Percentiles rank a stretch among this genome's conserved stretches.
These are phyloP conservation scores for Alternaria brassicae DNA, from an alignment of 2,329 filamentous ascomycete species.

Conservation along the genomic window DNA sequence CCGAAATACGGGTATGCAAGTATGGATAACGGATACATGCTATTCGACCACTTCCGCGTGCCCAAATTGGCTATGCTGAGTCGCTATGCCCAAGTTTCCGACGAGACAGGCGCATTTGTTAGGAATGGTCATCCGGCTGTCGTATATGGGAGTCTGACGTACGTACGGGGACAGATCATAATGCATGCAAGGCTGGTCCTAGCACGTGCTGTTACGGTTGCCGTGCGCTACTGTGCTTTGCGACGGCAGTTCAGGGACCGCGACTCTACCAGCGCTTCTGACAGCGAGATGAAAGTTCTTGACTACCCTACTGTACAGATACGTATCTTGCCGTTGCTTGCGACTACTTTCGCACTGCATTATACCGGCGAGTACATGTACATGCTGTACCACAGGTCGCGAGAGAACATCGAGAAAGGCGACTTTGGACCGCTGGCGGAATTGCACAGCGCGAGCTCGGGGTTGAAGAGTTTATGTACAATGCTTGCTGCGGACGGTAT, in stretches of 20 bases:
- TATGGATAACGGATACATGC: conserved; percentile 63
- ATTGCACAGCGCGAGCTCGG: conserved; percentile 62
- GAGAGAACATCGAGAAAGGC: conserved; percentile 58
- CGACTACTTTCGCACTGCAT: conserved; percentile 60
- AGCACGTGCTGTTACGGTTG: conserved; percentile 61
- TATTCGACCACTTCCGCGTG: conserved; percentile 58
- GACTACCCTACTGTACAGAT: conserved; percentile 64
- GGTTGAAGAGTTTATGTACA: conserved; percentile 62
- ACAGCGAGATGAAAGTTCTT: conserved; percentile 55
- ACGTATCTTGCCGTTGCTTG: conserved; percentile 60
- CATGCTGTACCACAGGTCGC: conserved; percentile 55
- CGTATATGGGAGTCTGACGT: conserved; percentile 60
- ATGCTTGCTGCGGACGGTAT: conserved; percentile 62
- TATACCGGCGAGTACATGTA: conserved; percentile 60
- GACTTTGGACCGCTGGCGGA: conserved; percentile 59
- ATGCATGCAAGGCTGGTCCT: conserved; percentile 61
- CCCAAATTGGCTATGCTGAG: conserved; percentile 59
- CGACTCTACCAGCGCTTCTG: conserved; percentile 49
- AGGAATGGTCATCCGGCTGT: conserved; percentile 58
- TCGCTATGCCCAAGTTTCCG: conserved; percentile 58
- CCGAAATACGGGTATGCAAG: conserved; percentile 63
- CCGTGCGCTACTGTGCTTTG: conserved; percentile 59
- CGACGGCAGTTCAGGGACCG: conserved; percentile 60
- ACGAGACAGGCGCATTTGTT: conserved; percentile 55
- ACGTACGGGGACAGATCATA: conserved; percentile 56